Evolutionary conservation across 257 asterid species (phyloP).

Genomic region (Ophiorrhiza pumila): DNA sequence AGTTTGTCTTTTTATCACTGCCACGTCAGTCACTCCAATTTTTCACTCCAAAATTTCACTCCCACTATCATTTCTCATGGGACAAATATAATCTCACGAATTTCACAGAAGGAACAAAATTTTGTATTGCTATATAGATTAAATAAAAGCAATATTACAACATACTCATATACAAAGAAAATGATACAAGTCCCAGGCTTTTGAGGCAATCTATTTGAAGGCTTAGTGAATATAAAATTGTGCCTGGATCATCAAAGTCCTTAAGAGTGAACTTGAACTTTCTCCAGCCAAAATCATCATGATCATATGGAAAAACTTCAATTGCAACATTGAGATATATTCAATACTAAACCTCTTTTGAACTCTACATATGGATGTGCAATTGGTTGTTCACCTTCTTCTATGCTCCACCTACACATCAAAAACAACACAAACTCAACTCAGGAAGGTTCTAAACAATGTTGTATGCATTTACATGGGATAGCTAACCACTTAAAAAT

Average conservation of each 20-base stretch:
- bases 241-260: background rate
- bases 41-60: no score
- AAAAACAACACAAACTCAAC: background rate
- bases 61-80: no score
- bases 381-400: slow-evolving; percentile 55
- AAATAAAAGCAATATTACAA: background rate
- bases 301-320: background rate
- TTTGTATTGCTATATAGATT: background rate
- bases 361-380: slow-evolving; percentile 79
- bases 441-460: no score
- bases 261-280: background rate
- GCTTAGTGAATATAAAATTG: background rate
- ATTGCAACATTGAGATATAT: slow-evolving; percentile 25
- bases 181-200: background rate
- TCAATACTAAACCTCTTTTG: slow-evolving; percentile 40
- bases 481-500: no score
- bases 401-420: slow-evolving; percentile 52
- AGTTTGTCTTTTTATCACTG: no score
- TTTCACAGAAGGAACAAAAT: background rate
- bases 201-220: background rate
- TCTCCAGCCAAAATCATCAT: background rate
- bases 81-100: no score
- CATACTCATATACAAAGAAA: background rate
- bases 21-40: no score
- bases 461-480: no score